phyloP scores from a whole-genome alignment of 352 stramenopile species.

The Phytophthora crassamura region DNA sequence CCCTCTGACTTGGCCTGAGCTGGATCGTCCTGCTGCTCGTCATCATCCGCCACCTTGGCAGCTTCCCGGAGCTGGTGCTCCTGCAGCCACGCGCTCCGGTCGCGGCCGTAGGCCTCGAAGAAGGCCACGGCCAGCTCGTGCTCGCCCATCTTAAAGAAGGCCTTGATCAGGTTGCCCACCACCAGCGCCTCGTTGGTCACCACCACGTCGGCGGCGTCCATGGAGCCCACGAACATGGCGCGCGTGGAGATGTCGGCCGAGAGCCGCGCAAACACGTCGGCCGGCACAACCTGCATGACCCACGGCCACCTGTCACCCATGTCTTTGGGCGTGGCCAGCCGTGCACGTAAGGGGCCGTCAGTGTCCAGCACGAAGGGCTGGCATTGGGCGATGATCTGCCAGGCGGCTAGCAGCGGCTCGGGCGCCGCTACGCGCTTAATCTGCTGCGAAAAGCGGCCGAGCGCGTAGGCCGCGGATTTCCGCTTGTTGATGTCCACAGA shows the following conservation, averaged over 20 bases:
- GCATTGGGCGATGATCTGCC: constrained; percentile 35
- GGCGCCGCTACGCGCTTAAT: constrained; percentile 14
- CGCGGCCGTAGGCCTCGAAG: constrained; percentile 43
- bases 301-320: not conserved
- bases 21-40: not conserved
- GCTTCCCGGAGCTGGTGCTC: constrained; percentile 33
- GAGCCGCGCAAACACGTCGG: constrained; percentile 39
- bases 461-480: constrained; percentile 13
- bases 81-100: constrained; percentile 43
- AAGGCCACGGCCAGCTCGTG: constrained; percentile 38
- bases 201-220: constrained; percentile 21
- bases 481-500: constrained; percentile 9
- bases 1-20: not conserved
- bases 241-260: constrained; percentile 21
- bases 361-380: constrained; percentile 37
- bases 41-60: constrained; percentile 8
- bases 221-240: constrained; percentile 37
- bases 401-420: constrained; percentile 36
- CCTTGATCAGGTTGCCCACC: constrained; percentile 30
- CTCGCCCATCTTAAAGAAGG: constrained; percentile 32
- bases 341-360: constrained; percentile 8
- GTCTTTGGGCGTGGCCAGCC: constrained; percentile 12
- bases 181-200: constrained; percentile 43
- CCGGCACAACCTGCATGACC: constrained; percentile 49
- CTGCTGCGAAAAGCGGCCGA: constrained; percentile 35